phyloP scores from a whole-genome alignment of 1,139 yeast species.

The Hansenula sp. region DNA sequence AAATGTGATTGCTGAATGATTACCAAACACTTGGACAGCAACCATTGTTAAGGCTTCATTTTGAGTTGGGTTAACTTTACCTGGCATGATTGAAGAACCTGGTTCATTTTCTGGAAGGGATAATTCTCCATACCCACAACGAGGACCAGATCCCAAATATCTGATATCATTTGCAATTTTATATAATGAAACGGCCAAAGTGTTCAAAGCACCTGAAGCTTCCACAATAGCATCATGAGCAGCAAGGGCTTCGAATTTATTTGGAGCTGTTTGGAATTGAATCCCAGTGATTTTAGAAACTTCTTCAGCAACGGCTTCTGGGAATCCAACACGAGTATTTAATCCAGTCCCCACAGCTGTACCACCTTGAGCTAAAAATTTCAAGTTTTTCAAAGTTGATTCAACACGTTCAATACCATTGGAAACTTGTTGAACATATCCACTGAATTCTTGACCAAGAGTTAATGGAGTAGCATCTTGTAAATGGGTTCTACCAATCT shows the following conservation, averaged over 20 bases:
- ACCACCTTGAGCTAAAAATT: slow-evolving; percentile 95
- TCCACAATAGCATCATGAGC: slow-evolving; percentile 98
- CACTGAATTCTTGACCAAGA: slow-evolving; percentile 96
- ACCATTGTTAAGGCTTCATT: slow-evolving; percentile 99
- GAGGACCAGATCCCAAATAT: slow-evolving; percentile 97
- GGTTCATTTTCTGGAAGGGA: slow-evolving; percentile 97
- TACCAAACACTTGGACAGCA: slow-evolving; percentile 96
- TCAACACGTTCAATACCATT: slow-evolving; percentile 89
- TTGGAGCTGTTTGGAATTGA: slow-evolving; percentile 91
- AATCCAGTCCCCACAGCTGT: slow-evolving; percentile 99
- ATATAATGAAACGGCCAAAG: slow-evolving; percentile 88
- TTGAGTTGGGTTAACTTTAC: slow-evolving; percentile 98
- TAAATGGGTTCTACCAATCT: slow-evolving; percentile 97
- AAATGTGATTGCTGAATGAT: slow-evolving; percentile 90
- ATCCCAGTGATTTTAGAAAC: slow-evolving; percentile 75
- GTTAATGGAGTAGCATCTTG: slow-evolving; percentile 99
- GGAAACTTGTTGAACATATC: slow-evolving; percentile 89
- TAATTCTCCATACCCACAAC: slow-evolving; percentile 98
- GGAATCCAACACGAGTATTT: slow-evolving; percentile 89
- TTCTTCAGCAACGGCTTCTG: slow-evolving; percentile 73
- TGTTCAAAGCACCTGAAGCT: slow-evolving; percentile 95
- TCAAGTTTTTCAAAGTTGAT: slow-evolving; percentile 68
- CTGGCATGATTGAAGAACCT: slow-evolving; percentile 99
- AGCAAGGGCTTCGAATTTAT: slow-evolving; percentile 97
- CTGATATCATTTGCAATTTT: slow-evolving; percentile 97